Base-by-base conservation (phyloP, 2,329 filamentous ascomycete species). In the Xylariales sp. region DNA sequence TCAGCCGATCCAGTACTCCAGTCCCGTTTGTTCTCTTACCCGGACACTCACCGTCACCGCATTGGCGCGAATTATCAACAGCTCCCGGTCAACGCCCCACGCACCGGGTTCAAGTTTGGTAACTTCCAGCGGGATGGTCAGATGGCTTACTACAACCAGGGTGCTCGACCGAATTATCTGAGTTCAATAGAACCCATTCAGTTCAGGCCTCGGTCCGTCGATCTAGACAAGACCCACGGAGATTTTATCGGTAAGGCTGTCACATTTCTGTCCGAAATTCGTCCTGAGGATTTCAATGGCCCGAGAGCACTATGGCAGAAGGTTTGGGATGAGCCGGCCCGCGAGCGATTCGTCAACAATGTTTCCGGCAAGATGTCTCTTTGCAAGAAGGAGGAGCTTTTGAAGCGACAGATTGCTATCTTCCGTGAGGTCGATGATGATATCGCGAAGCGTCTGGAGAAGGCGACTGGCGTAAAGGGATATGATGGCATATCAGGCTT, bases 1-100 rank as follows among this genome's bases (percentile, higher is more conserved):
- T 84, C 81, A 8, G 80, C 80, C 48, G 83, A 87, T 51, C 82
- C 82, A 1, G 80, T 86, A 27, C 68, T 86, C 3, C 82, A 86
- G 60, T 76, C 75, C 28, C 79, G 82, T 42, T 70, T 86, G 29
- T 86, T 86, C 69, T 84, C 80, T 2, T 86, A 86, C 63, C 76
- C 80, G 9, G 82, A 86, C 54, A 81, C 76, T 4, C 75, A 79
- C 54, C 72, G 73, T 44, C 72, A 78, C 58, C 70, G 74, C 19
- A 57, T 80, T 15, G 76, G 76, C 20, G 65, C 64, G 48, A 80
- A 80, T 61, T 79, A 78, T 55, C 74, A 79, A 54, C 76, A 79
- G 53, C 59, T 80, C 2, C 76, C 76, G 1, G 69, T 78, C 45
- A 61, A 63, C 42, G 25, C 24, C 9, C 36, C 36, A 3, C 27